Base-by-base conservation (phyloP, 192 early-diverging fungal genomes). In the Podila horticola region DNA sequence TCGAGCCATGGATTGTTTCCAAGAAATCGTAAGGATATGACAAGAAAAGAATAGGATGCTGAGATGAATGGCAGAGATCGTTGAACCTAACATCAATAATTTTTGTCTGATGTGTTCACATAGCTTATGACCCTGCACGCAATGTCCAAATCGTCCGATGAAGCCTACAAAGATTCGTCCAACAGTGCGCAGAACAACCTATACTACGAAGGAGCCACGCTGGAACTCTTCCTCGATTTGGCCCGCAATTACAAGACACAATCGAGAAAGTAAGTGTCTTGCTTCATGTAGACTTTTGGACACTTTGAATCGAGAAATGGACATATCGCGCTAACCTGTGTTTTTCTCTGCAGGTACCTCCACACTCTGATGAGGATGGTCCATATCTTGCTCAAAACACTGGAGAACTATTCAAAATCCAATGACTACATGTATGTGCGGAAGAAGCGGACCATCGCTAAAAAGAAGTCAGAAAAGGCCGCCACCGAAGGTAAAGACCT, bases 141-240 rank as follows among this genome's bases (percentile, higher is more conserved):
- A 1, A 93, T 93, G 92, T 67, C 61, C 19, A 76, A 73, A n/a
- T 86, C 86, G 17, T 55, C 67, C 22, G 74, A 85, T 19, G 82
- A 87, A 51, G 85, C 89, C 8, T 88, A 85, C 55, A 72, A 72
- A 3, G 91, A 92, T 17, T 85, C 86, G 1, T 86, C 93, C 3
- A 86, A 88, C 30, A 85, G 86, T 67, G 84, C 93, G 30, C 93
- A 93, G 75, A 89, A 86, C 65, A 93, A 93, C 63, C 66, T 94
- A 29, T 94, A 91, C 36, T 91, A 94, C 70, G 92, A 93, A 51
- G 84, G 88, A 15, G 82, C 85, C 0, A 88, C 86, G 0, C 70
- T 93, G 6, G 92, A 94, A n/a, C 31, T 91, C 12, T 79, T 92
- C 62, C 58, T 87, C 12, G 82, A 88, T 5, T 66, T 93, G 11